Conservation (phyloP, 805 yeast species). For the Candida krabiensis region DNA sequence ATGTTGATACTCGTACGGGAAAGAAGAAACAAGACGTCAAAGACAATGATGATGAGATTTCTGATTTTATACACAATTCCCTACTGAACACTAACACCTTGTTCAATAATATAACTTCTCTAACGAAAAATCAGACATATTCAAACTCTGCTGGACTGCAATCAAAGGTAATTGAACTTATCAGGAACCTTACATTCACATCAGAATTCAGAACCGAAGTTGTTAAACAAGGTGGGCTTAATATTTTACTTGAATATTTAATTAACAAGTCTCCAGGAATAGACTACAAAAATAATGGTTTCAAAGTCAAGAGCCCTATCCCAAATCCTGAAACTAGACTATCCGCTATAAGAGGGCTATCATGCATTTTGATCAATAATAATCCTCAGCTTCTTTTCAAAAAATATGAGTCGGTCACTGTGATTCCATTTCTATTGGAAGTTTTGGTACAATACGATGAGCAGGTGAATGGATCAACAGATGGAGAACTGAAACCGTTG, state of each 20-base stretch:
- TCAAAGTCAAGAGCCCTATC: slow-evolving; percentile 24
- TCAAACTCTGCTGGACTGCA: slow-evolving; percentile 23
- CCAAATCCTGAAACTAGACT: slow-evolving; percentile 27
- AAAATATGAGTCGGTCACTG: slow-evolving; percentile 39
- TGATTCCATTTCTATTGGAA: slow-evolving; percentile 50
- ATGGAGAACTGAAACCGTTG: slow-evolving; percentile 20
- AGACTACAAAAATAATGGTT: slow-evolving; percentile 20
- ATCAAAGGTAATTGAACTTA: slow-evolving; percentile 33
- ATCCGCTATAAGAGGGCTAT: slow-evolving; percentile 41
- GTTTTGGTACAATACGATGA: slow-evolving; percentile 40
- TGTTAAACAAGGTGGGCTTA: slow-evolving; percentile 47
- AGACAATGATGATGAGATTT: slow-evolving; percentile 32
- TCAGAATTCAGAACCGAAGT: slow-evolving; percentile 34
- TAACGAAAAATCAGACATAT: slow-evolving; percentile 11
- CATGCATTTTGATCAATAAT: slow-evolving; percentile 43
- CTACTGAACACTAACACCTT: slow-evolving; percentile 20
- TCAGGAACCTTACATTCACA: slow-evolving; percentile 36
- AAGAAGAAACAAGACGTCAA: slow-evolving; percentile 25
- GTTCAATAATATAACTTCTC: slow-evolving; percentile 13
- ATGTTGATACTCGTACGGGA: slow-evolving; percentile 28
- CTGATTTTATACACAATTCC: slow-evolving; percentile 27
- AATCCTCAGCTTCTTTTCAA: slow-evolving; percentile 43
- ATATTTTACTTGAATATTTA: slow-evolving; percentile 39
- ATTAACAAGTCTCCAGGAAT: slow-evolving; percentile 30
- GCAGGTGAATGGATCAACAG: slow-evolving; percentile 19